Evolutionary conservation across 371 early-diverging fungal genomes (phyloP), one percentile per base, ranked within the genome.

Genomic region (Capillidium heterosporum): DNA sequence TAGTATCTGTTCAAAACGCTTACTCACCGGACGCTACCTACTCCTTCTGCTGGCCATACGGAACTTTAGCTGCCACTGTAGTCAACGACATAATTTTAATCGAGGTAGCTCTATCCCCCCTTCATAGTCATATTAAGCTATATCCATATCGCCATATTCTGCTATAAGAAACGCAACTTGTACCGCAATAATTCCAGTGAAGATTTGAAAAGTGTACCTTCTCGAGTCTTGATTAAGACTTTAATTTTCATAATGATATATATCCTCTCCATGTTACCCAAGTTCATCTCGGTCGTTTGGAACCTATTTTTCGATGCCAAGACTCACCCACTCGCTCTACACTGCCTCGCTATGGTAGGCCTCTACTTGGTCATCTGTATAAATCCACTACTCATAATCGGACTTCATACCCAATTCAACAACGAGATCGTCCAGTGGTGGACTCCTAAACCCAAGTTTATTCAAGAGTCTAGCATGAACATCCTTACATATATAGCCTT

Each of bases 31-130:
- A 47, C 24, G 23, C 47, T 27, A 47, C 47, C 47, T 47, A 23
- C 47, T 23, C 23, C 47, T 47, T 47, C 17, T 47, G 47, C 47
- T 47, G 47, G 47, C 47, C 47, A 19, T 23, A 47, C 47, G 47
- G 47, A 5, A 47, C 11, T 17, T 27, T 19, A 10, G n/a, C 23
- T 19, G 47, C 47, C 10, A 7, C n/a, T 27, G 10, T 47, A 19
- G 47, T 23, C 23, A 47, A 47, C 47, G 10, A 47, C 47, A 27
- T 47, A 10, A 47, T 47, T 27, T 23, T 27, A 10, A 7, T 5
- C 47, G 23, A 23, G 19, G n/a, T 47, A 23, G 23, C n/a, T 47
- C 17, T 19, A 19, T 4, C 47, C 47, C 47, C 47, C 26, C 47
- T 47, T 4, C 47, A 47, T 47, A 4, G 23, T 47, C 47, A 47